phyloP scores from a whole-genome alignment of 176 grass and related monocot genomes.

The Avena eriantha region DNA sequence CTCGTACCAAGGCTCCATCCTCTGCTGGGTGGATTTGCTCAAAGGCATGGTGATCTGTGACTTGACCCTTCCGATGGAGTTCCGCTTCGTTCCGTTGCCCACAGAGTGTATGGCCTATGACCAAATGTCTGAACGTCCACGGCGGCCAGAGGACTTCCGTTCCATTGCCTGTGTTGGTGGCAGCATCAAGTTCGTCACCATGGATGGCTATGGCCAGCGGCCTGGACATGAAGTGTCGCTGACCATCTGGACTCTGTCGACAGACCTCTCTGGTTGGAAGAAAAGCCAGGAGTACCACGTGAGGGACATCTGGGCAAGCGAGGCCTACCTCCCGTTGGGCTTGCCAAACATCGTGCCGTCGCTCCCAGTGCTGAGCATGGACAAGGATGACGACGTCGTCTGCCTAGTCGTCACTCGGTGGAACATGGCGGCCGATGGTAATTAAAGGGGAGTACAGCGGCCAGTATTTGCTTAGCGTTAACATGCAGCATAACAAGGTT shows the following conservation, averaged over 20 bases:
- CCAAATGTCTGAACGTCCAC: neutral
- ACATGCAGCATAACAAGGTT: neutral
- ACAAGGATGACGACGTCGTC: neutral
- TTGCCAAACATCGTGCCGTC: neutral
- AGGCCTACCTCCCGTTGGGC: neutral
- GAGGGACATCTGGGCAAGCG: neutral
- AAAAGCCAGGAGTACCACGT: neutral
- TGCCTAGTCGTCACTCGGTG: neutral
- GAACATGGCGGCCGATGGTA: neutral
- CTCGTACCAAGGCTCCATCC: neutral
- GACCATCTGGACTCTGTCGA: conserved; percentile 9
- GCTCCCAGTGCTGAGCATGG: neutral
- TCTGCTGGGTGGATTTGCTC: conserved; percentile 37
- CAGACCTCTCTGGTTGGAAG: neutral
- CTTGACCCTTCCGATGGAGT: neutral
- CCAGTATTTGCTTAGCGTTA: conserved; percentile 15
- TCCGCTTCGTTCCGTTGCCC: neutral
- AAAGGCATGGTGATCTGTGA: neutral
- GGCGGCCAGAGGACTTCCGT: neutral
- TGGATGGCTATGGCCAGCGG: neutral
- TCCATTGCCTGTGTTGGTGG: neutral
- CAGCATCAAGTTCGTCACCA: conserved; percentile 16
- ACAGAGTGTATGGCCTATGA: neutral
- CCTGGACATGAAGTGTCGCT: neutral
- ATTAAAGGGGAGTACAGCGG: too few relatives aligned